phyloP scores from a whole-genome alignment of 768 basidiomycete genomes.

The Naematelia aurantialba region DNA sequence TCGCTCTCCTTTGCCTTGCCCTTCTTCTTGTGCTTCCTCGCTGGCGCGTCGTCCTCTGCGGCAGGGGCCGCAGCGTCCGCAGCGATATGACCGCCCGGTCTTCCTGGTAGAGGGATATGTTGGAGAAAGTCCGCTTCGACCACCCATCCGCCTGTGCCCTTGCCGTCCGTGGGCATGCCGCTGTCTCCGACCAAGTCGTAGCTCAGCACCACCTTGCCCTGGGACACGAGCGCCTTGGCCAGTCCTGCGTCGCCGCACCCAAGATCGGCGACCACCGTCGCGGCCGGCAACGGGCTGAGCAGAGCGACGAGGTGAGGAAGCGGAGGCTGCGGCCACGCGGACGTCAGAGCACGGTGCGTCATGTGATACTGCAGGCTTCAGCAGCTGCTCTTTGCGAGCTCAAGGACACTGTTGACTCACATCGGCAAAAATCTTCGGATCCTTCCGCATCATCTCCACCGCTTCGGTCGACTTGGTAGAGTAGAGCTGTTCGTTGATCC shows the following conservation, averaged over 20 bases:
- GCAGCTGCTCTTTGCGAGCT: neutral
- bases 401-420: conserved; percentile 53
- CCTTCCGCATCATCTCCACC: conserved; percentile 73
- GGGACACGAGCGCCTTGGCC: conserved; percentile 67
- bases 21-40: conserved; percentile 52
- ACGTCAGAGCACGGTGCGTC: conserved; percentile 86
- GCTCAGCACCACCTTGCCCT: conserved; percentile 54
- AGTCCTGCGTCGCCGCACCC: conserved; percentile 93
- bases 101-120: conserved; percentile 76
- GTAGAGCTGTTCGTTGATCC: conserved; percentile 90
- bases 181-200: conserved; percentile 50
- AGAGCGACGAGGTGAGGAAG: conserved; percentile 71
- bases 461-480: conserved; percentile 75
- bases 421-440: conserved; percentile 76
- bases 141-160: conserved; percentile 61
- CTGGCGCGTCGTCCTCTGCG: neutral
- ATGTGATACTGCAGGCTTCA: conserved; percentile 68
- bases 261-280: conserved; percentile 80
- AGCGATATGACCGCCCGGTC: conserved; percentile 31
- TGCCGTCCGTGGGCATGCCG: conserved; percentile 56
- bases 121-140: conserved; percentile 85
- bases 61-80: neutral
- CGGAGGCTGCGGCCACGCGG: conserved; percentile 90
- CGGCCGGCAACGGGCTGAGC: conserved; percentile 63
- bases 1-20: conserved; percentile 53